Conservation (phyloP, 805 yeast species). For the Candida corydali region DNA sequence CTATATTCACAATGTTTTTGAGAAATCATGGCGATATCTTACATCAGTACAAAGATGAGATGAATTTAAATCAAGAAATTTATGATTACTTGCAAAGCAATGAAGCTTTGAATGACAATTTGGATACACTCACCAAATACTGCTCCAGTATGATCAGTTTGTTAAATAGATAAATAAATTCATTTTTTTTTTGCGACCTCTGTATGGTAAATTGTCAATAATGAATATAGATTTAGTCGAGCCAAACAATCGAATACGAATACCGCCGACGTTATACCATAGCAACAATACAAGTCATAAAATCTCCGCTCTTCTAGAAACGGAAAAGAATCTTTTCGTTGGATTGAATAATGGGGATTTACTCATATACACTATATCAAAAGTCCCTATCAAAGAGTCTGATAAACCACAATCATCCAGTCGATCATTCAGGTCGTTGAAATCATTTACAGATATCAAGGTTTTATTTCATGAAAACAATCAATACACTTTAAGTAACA, state of each 20-base stretch:
- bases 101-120: conserved; percentile 34
- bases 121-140: conserved; percentile 70
- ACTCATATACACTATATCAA: conserved; percentile 14
- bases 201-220: too few relatives aligned
- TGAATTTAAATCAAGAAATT: conserved; percentile 43
- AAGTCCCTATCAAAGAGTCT: conserved; percentile 14
- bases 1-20: conserved; percentile 70
- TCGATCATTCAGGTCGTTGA: conserved; percentile 1
- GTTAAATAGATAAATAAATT: conserved; percentile 8
- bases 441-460: conserved; percentile 8
- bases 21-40: conserved; percentile 82
- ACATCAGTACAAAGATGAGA: conserved; percentile 30
- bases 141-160: conserved; percentile 78
- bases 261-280: conserved; percentile 13
- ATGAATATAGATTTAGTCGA: conserved; percentile 39
- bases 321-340: conserved; percentile 19
- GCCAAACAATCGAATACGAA: conserved; percentile 31
- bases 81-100: conserved; percentile 46
- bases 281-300: conserved; percentile 6
- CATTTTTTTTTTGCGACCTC: background rate
- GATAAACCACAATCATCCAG: conserved; percentile 8
- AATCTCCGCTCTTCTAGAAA: conserved; percentile 21
- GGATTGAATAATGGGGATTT: conserved; percentile 37
- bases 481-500: conserved; percentile 14
- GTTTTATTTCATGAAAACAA: conserved; percentile 15